A percentile compares a stretch with the other conserved stretches of the same genome.
Conservation (phyloP, 2,329 filamentous ascomycete species). For the Phyllosticta paracitricarpa region DNA sequence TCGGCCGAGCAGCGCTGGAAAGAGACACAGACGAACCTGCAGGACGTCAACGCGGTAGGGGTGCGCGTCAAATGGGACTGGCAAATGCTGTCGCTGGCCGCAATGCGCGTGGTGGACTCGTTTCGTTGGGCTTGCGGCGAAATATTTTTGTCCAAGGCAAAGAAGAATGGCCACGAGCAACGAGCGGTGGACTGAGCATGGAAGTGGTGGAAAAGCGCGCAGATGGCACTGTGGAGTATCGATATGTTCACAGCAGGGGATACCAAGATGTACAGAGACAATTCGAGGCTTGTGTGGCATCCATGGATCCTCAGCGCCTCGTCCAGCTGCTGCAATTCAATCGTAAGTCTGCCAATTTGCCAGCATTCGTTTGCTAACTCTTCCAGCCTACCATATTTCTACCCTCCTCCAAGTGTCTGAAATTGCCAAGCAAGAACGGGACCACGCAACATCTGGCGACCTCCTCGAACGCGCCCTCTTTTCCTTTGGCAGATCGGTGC, state of each 20-base stretch:
- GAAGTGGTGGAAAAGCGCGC: conserved; percentile 47
- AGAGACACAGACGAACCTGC: conserved; percentile 42
- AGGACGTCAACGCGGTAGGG: conserved; percentile 47
- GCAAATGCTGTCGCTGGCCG: conserved; percentile 46
- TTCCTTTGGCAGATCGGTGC: conserved; percentile 79
- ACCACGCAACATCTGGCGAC: conserved; percentile 76
- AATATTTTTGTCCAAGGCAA: conserved; percentile 83
- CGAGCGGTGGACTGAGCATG: conserved; percentile 79
- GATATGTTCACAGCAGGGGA: conserved; percentile 60
- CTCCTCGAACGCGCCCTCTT: conserved; percentile 86
- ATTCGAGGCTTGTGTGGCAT: conserved; percentile 72
- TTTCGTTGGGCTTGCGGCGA: conserved; percentile 60
- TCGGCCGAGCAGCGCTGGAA: conserved; percentile 55
- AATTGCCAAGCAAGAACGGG: conserved; percentile 83
- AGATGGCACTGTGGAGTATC: conserved; percentile 60
- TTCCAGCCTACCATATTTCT: conserved; percentile 73
- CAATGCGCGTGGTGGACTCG: conserved; percentile 51
- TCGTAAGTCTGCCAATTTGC: conserved; percentile 30
- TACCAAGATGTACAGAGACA: conserved; percentile 67
- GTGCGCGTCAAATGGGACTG: conserved; percentile 47
- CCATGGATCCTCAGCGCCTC: conserved; percentile 74
- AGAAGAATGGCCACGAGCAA: conserved; percentile 73
- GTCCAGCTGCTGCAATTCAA: conserved; percentile 63
- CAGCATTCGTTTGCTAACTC: neutral
- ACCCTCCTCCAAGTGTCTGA: conserved; percentile 89